Evolutionary conservation across 2,329 filamentous ascomycete genomes (phyloP), one percentile per base, ranked within the genome.

Genomic region (Hypoxylon sp.): DNA sequence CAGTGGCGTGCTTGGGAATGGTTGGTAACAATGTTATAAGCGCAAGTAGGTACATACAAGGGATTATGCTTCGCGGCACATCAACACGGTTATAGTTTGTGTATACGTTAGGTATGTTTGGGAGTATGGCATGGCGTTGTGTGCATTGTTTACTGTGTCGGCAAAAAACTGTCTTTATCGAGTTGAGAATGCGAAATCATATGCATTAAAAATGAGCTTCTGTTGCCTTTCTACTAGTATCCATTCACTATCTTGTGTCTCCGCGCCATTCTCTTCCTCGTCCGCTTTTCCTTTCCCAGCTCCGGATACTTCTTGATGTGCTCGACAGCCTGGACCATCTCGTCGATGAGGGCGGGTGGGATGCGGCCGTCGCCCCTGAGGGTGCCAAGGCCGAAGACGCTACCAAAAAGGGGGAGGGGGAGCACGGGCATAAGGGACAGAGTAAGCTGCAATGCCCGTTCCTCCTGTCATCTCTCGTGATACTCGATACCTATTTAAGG

Each of bases 251-350:
- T 52, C 40, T 3, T 6, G 38, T 20, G 3, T 18, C 5, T 3
- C 27, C 4, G 4, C 6, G 45, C 40, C 37, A 1, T 9, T 15
- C 29, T 48, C 51, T 17, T 20, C 18, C 23, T 38, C 43, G 21
- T 33, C 31, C 17, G 43, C 54, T 20, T 51, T 35, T 18, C 38
- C 58, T 9, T 53, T 21, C 52, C 62, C 3, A 59, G 62, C 38
- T 75, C 72, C 1, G 79, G 78, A 57, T 82, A 82, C 58, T 82
- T 83, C 29, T 67, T 75, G 3, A 82, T 54, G 57, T 82, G 71
- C 29, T 81, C 79, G 27, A 82, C 66, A 0, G 80, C 80, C 77
- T 80, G 81, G 0, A 79, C 67, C 15, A 81, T 48, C 6, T 80
- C 74, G 15, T 74, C 70, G 1, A 73, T 73, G 7, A 83, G 58